Percentiles rank a stretch among this genome's conserved stretches.
Evolutionary conservation across 176 grass and related monocot genomes (phyloP).

Genomic region (Bromus sterilis): DNA sequence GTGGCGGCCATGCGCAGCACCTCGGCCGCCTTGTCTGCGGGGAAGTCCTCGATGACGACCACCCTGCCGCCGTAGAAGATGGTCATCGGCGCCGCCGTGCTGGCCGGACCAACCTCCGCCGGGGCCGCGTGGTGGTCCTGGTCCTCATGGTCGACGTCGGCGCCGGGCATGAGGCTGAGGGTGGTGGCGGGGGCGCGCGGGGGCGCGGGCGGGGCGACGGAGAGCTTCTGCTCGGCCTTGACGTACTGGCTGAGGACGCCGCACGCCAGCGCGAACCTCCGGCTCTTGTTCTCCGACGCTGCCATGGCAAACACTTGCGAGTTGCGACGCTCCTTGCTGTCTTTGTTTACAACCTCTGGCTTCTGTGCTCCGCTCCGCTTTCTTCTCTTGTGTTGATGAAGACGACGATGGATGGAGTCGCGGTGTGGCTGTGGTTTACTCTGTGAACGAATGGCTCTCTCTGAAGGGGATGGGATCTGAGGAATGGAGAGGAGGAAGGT

Average conservation of each 20-base stretch:
- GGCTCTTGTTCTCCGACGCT: conserved; percentile 34
- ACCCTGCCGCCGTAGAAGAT: conserved; percentile 77
- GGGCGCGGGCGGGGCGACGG: not conserved
- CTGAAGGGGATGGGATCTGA: not conserved
- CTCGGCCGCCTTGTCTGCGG: conserved; percentile 58
- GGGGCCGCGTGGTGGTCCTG: not conserved
- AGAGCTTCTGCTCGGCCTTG: conserved; percentile 61
- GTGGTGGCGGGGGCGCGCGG: conserved; percentile 21
- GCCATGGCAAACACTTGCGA: conserved; percentile 11
- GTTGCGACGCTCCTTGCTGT: no score
- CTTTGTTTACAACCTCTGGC: no score
- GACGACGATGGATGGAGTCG: not conserved
- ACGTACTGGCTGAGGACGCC: conserved; percentile 83
- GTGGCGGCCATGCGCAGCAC: conserved; percentile 36
- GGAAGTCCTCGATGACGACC: conserved; percentile 68
- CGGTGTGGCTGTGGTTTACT: not conserved
- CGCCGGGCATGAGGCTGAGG: conserved; percentile 63
- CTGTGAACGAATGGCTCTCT: not conserved
- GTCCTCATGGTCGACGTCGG: conserved; percentile 30
- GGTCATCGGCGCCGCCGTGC: conserved; percentile 34
- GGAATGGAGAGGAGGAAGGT: not conserved
- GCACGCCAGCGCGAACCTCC: conserved; percentile 75
- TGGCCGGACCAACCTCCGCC: not conserved
- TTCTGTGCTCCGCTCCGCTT: not conserved
- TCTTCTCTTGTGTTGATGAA: not conserved